A percentile compares a stretch with the other conserved stretches of the same genome.
These are phyloP conservation scores for Jacaranda copaia DNA, from an alignment of 257 asterid species.

Conservation along the genomic window DNA sequence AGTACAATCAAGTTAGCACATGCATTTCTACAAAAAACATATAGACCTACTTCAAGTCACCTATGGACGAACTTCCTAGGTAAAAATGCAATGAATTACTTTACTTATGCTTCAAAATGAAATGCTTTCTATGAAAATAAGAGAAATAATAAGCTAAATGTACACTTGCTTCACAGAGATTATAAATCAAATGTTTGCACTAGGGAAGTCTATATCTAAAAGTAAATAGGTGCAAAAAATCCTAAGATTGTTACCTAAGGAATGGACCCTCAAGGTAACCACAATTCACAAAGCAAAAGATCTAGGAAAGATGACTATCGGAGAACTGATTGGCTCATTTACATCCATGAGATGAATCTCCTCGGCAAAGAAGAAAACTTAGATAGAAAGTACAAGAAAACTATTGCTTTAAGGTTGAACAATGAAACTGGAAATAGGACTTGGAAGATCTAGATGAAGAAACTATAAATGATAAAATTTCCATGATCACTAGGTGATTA, in stretches of 20 bases:
- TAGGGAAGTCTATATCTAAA: background rate
- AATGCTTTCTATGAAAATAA: background rate
- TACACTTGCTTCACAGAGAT: background rate
- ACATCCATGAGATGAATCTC: background rate
- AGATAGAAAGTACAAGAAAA: too few species aligned
- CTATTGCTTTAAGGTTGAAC: background rate
- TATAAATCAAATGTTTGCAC: background rate
- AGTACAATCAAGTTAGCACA: background rate
- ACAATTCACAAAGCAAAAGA: background rate
- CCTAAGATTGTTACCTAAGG: background rate
- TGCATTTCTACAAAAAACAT: background rate
- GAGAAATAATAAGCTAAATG: background rate
- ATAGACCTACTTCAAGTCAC: background rate
- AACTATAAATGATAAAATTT: too few species aligned
- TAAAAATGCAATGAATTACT: background rate
- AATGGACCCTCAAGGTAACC: background rate
- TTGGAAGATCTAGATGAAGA: background rate
- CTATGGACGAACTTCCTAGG: background rate
- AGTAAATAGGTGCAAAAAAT: background rate
- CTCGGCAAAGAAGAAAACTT: background rate
- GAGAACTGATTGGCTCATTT: background rate
- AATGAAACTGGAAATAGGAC: background rate
- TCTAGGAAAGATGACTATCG: background rate
- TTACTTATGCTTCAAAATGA: background rate
- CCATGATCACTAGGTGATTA: background rate